Conservation (phyloP, 2,329 filamentous ascomycete species). For the Colletotrichum plurivorum region DNA sequence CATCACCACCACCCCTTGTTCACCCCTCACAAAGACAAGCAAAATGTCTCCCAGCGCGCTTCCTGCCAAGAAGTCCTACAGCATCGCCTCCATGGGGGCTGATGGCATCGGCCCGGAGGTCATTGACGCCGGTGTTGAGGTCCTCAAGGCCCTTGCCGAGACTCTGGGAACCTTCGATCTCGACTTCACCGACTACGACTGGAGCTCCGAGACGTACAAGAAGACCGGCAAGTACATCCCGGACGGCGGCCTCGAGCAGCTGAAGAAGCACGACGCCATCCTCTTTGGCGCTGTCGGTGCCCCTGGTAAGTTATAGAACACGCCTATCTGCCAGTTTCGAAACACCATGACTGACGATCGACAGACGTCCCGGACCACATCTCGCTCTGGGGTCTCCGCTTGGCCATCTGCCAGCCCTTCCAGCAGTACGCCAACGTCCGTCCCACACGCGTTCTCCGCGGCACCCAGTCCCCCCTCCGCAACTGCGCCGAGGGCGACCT, state of each 20-base stretch:
- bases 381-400: slow-evolving; percentile 74
- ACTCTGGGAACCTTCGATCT: slow-evolving; percentile 71
- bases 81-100: slow-evolving; percentile 72
- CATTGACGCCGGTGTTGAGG: slow-evolving; percentile 71
- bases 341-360: not conserved
- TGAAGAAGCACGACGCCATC: slow-evolving; percentile 47
- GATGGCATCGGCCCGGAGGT: slow-evolving; percentile 77
- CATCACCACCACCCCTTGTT: not conserved
- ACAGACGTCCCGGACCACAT: slow-evolving; percentile 75
- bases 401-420: slow-evolving; percentile 74
- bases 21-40: not conserved
- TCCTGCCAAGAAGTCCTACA: slow-evolving; percentile 54
- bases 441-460: slow-evolving; percentile 71
- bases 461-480: slow-evolving; percentile 68
- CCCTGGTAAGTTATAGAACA: slow-evolving; percentile 32
- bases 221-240: slow-evolving; percentile 76
- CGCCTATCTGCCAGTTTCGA: no score
- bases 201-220: slow-evolving; percentile 77
- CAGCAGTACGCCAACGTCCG: slow-evolving; percentile 78
- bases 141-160: slow-evolving; percentile 67
- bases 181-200: slow-evolving; percentile 74
- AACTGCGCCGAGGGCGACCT: slow-evolving; percentile 65
- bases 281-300: slow-evolving; percentile 50
- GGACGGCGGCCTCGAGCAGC: slow-evolving; percentile 64
- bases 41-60: slow-evolving; percentile 40